These are phyloP conservation scores for Neoascochyta sp. DNA, from an alignment of 2,329 filamentous ascomycete species.

Conservation along the genomic window DNA sequence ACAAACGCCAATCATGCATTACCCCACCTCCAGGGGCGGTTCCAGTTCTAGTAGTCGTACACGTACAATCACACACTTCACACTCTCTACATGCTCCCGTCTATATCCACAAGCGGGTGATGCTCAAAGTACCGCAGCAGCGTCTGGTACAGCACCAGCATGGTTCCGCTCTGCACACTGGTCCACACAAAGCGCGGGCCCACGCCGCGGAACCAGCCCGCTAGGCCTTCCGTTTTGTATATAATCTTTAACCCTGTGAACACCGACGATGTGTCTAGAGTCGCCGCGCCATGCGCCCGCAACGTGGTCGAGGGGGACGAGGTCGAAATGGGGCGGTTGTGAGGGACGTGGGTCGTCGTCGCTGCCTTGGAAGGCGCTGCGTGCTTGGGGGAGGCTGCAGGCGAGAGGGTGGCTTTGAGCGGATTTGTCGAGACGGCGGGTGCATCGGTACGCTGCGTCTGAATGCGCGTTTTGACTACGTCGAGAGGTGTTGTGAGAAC, in stretches of 20 bases:
- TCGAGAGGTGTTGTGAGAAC: slow-evolving; percentile 94
- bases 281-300: slow-evolving; percentile 71
- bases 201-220: slow-evolving; percentile 91
- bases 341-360: slow-evolving; percentile 20
- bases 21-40: too few species aligned
- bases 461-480: slow-evolving; percentile 93
- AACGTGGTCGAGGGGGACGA: slow-evolving; percentile 83
- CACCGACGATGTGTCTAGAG: slow-evolving; percentile 85
- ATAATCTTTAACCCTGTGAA: slow-evolving; percentile 79
- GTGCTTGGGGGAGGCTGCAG: slow-evolving; percentile 31
- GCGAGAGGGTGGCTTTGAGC: slow-evolving; percentile 15
- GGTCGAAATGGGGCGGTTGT: slow-evolving; percentile 75
- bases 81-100: slow-evolving; percentile 11
- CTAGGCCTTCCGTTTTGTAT: slow-evolving; percentile 82
- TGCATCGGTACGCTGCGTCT: slow-evolving; percentile 74
- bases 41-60: too few species aligned
- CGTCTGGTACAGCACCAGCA: slow-evolving; percentile 93
- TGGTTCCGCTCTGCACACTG: slow-evolving; percentile 92
- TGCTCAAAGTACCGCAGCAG: slow-evolving; percentile 72
- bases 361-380: slow-evolving; percentile 19
- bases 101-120: slow-evolving; percentile 39
- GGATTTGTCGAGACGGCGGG: slow-evolving; percentile 11
- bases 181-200: slow-evolving; percentile 94
- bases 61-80: too few species aligned
- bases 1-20: too few species aligned